Conservation (phyloP, 2,329 filamentous ascomycete species). For the Trichoderma lentiforme region DNA sequence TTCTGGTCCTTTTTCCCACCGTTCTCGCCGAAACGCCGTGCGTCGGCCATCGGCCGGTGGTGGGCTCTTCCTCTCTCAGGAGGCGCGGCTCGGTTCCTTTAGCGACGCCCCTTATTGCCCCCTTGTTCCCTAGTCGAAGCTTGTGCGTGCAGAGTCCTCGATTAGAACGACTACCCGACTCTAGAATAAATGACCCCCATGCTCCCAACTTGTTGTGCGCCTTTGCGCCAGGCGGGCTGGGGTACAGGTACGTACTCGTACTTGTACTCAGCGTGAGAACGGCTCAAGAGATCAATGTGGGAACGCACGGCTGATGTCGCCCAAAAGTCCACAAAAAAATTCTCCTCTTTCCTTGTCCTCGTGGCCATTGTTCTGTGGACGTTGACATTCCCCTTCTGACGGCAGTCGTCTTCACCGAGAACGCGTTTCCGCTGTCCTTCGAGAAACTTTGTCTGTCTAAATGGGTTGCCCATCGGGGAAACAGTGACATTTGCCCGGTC, state of each 20-base stretch:
- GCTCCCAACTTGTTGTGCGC: not conserved
- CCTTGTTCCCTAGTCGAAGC: conserved; percentile 13
- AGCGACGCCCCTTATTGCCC: conserved; percentile 5
- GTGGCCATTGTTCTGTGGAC: not conserved
- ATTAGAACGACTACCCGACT: not conserved
- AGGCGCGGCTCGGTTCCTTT: conserved; percentile 2
- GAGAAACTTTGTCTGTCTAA: not conserved
- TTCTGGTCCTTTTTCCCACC: not conserved
- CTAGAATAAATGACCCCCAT: not conserved
- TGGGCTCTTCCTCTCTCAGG: not conserved
- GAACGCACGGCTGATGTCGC: not conserved
- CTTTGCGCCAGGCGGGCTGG: not conserved
- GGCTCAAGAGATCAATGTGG: not conserved
- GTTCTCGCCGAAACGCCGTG: not conserved
- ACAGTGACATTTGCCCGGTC: not conserved
- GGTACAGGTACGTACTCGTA: not conserved
- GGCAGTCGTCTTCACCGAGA: not conserved
- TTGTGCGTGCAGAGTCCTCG: not conserved
- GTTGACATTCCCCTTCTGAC: not conserved
- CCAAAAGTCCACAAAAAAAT: not conserved
- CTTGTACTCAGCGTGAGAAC: not conserved
- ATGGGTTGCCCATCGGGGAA: not conserved
- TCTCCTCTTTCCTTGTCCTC: not conserved
- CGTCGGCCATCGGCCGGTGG: not conserved
- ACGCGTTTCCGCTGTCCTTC: not conserved